phyloP scores from a whole-genome alignment of 805 yeast genomes.

The Saturnispora ahearnii region DNA sequence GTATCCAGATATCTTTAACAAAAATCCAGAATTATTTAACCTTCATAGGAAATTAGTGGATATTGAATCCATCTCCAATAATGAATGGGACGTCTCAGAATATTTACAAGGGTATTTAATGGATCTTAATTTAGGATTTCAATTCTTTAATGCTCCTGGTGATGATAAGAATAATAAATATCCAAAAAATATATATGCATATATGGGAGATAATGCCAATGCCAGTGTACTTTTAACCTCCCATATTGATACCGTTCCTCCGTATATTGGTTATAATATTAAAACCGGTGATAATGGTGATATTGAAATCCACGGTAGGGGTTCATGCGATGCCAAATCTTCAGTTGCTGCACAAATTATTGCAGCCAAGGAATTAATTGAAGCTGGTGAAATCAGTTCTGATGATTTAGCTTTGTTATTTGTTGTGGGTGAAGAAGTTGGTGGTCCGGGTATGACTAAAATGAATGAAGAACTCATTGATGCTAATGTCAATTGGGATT shows the following conservation, averaged over 20 bases:
- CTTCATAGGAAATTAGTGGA: slow-evolving; percentile 31
- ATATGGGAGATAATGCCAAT: slow-evolving; percentile 35
- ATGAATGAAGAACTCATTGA: slow-evolving; percentile 31
- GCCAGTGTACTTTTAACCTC: slow-evolving; percentile 45
- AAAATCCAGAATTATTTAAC: slow-evolving; percentile 18
- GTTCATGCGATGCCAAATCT: slow-evolving; percentile 63
- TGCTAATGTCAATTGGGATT: slow-evolving; percentile 40
- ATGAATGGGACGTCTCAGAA: slow-evolving; percentile 31
- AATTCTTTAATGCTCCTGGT: slow-evolving; percentile 23
- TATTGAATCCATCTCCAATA: slow-evolving; percentile 28
- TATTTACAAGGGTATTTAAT: slow-evolving; percentile 33
- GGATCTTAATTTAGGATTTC: slow-evolving; percentile 43
- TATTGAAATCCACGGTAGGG: slow-evolving; percentile 52
- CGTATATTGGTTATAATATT: slow-evolving; percentile 42
- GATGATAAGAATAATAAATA: neutral
- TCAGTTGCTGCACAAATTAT: slow-evolving; percentile 56
- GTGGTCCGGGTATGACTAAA: slow-evolving; percentile 52
- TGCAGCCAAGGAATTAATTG: slow-evolving; percentile 41
- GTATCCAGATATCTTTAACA: slow-evolving; percentile 3
- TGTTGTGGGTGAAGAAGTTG: slow-evolving; percentile 67
- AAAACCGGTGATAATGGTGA: slow-evolving; percentile 24
- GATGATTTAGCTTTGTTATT: slow-evolving; percentile 52
- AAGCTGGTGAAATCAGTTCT: slow-evolving; percentile 30
- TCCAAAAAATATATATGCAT: slow-evolving; percentile 42
- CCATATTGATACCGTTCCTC: slow-evolving; percentile 70